Base-by-base conservation (phyloP, 139 green algal species). In the Chlamydomonas sphaeroides region DNA sequence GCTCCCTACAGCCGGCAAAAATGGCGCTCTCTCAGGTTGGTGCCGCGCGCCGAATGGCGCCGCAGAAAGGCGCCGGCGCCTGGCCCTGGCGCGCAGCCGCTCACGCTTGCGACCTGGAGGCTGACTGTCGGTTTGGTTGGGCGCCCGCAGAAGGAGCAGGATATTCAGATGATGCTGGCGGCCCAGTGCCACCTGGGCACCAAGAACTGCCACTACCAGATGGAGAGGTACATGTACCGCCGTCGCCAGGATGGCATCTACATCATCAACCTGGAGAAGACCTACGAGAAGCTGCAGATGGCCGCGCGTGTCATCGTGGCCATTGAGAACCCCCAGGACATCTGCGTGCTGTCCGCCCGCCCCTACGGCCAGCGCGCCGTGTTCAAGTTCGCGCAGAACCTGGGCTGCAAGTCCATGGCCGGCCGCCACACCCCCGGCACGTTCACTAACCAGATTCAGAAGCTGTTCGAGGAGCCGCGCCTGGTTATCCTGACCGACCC, bases 401-500 rank as follows among this genome's bases (percentile, higher is more conserved):
- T 96, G 28, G 95, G 95, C 39, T 92, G 91, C 86, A 98, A 98
- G 86, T 93, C 93, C 67, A 93, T 98, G 78, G 95, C 97, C 14
- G 97, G 97, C 48, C 94, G 97, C 83, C 97, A 99, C 95, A 99
- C 97, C n/a, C 97, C 97, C 42, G 97, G 97, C 87, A 98, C 97
- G 41, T 99, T 98, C 95, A 99, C 97, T 67, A 99, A 99, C 90
- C 97, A 99, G 94, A 95, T 98, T 68, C 96, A 99, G 90, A 97
- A 99, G 89, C 86, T 92, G 69, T 99, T 98, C 84, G 93, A 96
- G 90, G 97, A 99, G 95, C 97, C 97, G 5, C 92, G 97, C 63
- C 93, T 99, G 88, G 90, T 99, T 26, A 90, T 99, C 57, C 87
- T 99, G 68, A 99, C 97, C 30, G 96, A 99, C 87, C 96, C 95